phyloP scores from a whole-genome alignment of 2,329 filamentous ascomycete genomes.

The Fusarium tuaranense region DNA sequence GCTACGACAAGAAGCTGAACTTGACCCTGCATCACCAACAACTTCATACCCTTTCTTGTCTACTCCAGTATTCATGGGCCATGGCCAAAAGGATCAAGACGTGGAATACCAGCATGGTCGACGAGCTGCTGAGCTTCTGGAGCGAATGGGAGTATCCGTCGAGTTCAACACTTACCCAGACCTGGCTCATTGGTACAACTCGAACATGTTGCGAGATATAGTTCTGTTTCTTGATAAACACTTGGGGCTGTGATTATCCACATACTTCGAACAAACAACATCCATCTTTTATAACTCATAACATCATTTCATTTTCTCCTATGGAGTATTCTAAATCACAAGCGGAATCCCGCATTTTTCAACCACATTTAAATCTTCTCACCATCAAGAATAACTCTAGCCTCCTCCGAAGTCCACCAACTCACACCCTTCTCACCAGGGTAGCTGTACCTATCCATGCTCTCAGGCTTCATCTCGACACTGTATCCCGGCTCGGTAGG shows the following conservation, averaged over 20 bases:
- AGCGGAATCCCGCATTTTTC: constrained; percentile 10
- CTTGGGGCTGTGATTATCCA: too few relatives aligned
- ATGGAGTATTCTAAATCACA: constrained; percentile 16
- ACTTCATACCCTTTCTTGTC: constrained; percentile 29
- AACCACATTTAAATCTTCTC: constrained; percentile 59
- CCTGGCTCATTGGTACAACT: constrained; percentile 60
- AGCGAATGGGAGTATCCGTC: constrained; percentile 49
- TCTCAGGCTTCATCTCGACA: constrained; percentile 92
- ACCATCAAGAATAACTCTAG: constrained; percentile 77
- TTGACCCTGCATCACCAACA: constrained; percentile 10
- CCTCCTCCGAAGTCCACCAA: constrained; percentile 88
- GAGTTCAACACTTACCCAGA: constrained; percentile 54
- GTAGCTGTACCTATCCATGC: constrained; percentile 83
- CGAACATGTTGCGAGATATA: constrained; percentile 55
- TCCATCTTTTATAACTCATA: constrained; percentile 15
- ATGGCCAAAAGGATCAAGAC: constrained; percentile 57
- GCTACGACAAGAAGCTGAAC: constrained; percentile 45
- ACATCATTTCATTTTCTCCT: constrained; percentile 28
- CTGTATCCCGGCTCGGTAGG: constrained; percentile 87
- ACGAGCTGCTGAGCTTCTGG: constrained; percentile 50
- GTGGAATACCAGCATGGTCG: constrained; percentile 53
- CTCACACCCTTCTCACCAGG: constrained; percentile 82
- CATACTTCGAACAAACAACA: too few relatives aligned
- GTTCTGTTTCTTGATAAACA: constrained; percentile 44
- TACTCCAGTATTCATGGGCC: constrained; percentile 59